Percentiles rank a stretch among this genome's conserved stretches.
phyloP scores from a whole-genome alignment of 192 early-diverging fungal genomes.

The Dissophora ornata region DNA sequence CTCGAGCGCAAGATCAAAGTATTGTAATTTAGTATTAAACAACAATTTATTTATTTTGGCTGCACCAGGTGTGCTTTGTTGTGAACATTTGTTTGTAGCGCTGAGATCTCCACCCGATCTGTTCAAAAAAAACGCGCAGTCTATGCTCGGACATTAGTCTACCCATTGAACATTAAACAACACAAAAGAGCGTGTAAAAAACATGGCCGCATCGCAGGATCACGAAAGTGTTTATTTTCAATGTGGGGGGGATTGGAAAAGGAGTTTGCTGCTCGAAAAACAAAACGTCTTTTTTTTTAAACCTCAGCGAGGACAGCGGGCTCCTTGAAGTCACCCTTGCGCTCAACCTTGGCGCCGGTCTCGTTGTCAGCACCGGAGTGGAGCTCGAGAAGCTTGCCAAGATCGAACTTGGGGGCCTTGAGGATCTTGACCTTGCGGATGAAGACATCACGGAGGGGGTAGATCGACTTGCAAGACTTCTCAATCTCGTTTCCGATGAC shows the following conservation, averaged over 20 bases:
- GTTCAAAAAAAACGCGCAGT: background rate
- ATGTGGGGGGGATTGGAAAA: background rate
- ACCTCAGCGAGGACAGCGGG: constrained; percentile 68
- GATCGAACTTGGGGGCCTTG: constrained; percentile 96
- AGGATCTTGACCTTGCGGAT: constrained; percentile 99
- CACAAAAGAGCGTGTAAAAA: background rate
- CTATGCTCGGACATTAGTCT: background rate
- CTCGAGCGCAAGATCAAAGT: background rate
- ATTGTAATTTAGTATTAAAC: background rate
- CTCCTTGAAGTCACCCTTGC: constrained; percentile 90
- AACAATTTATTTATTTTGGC: no score
- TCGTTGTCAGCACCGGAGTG: constrained; percentile 84
- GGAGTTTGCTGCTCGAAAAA: constrained; percentile 1
- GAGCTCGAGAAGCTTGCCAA: constrained; percentile 96
- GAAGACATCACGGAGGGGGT: constrained; percentile 97
- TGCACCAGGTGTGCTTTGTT: no score
- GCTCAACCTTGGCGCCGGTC: constrained; percentile 85
- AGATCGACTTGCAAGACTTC: constrained; percentile 97
- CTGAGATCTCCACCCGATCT: no score
- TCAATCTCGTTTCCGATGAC: constrained; percentile 97
- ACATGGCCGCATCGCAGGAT: constrained; percentile 2
- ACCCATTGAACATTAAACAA: background rate
- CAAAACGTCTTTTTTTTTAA: constrained; percentile 27
- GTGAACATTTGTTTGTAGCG: no score
- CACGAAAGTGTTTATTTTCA: constrained; percentile 6